Evolutionary conservation across 2,329 filamentous ascomycete species (phyloP), one percentile per base, ranked within the genome.

Genomic region (Aspergillus alliaceus): DNA sequence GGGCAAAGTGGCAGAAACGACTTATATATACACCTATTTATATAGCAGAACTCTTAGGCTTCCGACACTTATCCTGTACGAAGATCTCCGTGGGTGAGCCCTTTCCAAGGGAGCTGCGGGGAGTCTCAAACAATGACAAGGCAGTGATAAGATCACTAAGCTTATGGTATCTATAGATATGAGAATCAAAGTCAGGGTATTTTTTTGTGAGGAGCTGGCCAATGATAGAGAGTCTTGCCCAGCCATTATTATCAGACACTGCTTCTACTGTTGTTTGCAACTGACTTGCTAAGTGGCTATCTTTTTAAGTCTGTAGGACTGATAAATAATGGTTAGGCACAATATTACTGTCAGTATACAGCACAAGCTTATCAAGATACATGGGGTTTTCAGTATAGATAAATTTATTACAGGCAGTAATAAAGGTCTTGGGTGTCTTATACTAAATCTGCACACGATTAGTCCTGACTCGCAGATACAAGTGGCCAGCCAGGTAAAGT

Each of bases 391-490:
- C 20, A 1, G 32, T 51, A 15, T 51, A 51, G 32, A 51, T 39
- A 18, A 51, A 51, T 20, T 51, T 51, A 35, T 37, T 18, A 12
- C 48, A 51, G 0, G 48, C 48, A 18, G 31, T 18, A 31, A 51
- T 31, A 22, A 51, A 51, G 5, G 48, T 31, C 29, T 51, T 27
- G 1, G 48, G 48, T 4, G 48, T 51, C n/a, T 71, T 70, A 15
- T 64, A 65, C 51, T 71, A 35, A 75, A 70, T 37, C 72, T 69
- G 49, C 70, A 73, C 2, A 75, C 70, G 12, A 60, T 66, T 2
- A 72, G 61, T 7, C 69, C 72, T 46, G 72, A 71, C 52, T 74
- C 70, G 8, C 72, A n/a, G n/a, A n/a, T n/a, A n/a, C n/a, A n/a
- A n/a, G n/a, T n/a, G n/a, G n/a, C n/a, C n/a, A n/a, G n/a, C n/a